These are phyloP conservation scores for Sedum album DNA, from an alignment of 164 flowering plant genomes.

Conservation along the genomic window DNA sequence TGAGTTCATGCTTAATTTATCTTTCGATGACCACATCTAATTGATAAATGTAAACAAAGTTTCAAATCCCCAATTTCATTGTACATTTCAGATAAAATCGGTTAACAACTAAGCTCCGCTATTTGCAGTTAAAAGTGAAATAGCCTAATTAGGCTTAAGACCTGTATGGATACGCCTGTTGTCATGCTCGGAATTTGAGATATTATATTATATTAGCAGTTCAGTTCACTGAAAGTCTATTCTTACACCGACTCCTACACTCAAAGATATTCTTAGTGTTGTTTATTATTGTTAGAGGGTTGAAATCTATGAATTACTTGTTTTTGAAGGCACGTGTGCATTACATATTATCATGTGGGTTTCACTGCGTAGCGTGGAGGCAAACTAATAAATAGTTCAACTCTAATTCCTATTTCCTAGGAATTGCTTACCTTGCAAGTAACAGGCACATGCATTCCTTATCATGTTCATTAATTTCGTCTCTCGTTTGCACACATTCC, in stretches of 20 bases:
- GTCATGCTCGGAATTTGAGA: background rate
- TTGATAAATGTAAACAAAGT: background rate
- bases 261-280: background rate
- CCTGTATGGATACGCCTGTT: background rate
- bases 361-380: background rate
- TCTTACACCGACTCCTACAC: slow-evolving; percentile 1
- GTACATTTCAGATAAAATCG: background rate
- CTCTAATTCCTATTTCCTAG: background rate
- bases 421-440: background rate
- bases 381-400: slow-evolving; percentile 2
- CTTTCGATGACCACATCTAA: background rate
- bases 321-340: background rate
- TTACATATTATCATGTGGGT: background rate
- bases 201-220: background rate
- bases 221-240: background rate
- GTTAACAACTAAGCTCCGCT: background rate
- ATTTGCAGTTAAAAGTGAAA: background rate
- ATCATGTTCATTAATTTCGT: background rate
- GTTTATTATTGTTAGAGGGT: background rate
- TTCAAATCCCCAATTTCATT: background rate
- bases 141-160: background rate
- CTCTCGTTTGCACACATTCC: background rate
- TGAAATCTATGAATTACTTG: background rate
- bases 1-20: background rate
- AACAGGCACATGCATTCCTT: background rate